Evolutionary conservation across 148 eudicot genomes (phyloP).

Genomic region (Rhododendron mucronatum): DNA sequence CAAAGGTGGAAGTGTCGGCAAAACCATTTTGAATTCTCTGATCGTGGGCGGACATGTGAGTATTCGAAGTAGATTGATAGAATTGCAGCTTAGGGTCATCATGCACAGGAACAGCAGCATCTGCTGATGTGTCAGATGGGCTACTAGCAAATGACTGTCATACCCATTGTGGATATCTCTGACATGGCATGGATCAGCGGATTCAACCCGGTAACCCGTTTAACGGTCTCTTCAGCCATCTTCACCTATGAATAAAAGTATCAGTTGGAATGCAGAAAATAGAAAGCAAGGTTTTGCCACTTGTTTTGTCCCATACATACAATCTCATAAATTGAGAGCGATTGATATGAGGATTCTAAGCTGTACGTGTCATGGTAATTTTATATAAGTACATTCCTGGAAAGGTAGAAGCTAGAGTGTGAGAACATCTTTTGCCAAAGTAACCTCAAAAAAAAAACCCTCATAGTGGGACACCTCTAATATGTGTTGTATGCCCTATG

Average conservation of each 20-base stretch:
- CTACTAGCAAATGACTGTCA: conserved; percentile 59
- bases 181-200: conserved; percentile 83
- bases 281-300: not conserved
- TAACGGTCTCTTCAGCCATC: conserved; percentile 97
- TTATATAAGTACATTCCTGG: not conserved
- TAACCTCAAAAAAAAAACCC: not conserved
- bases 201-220: conserved; percentile 81
- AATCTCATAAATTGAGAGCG: not conserved
- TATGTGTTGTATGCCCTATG: not conserved
- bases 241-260: conserved; percentile 54
- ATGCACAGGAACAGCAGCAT: conserved; percentile 71
- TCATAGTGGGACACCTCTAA: not conserved
- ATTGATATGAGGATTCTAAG: not conserved
- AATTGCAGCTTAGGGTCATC: conserved; percentile 57
- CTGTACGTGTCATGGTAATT: not conserved
- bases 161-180: conserved; percentile 62
- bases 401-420: not conserved
- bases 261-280: not conserved
- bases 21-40: conserved; percentile 35
- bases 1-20: conserved; percentile 29
- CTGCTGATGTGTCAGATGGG: conserved; percentile 60
- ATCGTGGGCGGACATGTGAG: conserved; percentile 28
- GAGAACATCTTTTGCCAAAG: not conserved
- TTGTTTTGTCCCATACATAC: not conserved
- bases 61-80: conserved; percentile 44